Evolutionary conservation across 208 protist genomes (phyloP), one percentile per base, ranked within the genome.

Genomic region (Trypanosoma rangeli): DNA sequence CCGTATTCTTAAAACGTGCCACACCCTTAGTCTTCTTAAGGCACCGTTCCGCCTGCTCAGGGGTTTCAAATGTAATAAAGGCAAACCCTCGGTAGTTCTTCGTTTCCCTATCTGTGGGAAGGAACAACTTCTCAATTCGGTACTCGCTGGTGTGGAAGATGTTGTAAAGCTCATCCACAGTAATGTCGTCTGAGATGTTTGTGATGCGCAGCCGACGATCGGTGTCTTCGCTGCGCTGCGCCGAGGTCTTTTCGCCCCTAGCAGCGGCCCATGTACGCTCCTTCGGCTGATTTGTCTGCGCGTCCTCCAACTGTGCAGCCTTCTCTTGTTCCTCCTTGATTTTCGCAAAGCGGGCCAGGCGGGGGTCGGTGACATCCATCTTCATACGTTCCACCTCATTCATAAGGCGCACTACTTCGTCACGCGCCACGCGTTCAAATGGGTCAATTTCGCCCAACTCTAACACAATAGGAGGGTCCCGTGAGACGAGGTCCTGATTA

Each of bases 151-250:
- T 77, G 71, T 80, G 67, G 70, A 96, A 94, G 60, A 96, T 90
- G 68, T 77, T 79, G 16, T 76, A 68, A 39, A 96, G 73, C 70
- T 96, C 85, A 44, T 91, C 82, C 65, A 85, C 77, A 13, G 83
- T 84, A 73, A 96, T 84, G 67, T 90, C 80, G 70, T 96, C 91
- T 39, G 80, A 85, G 55, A 96, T 61, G 69, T 96, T 96, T 65
- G 84, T 82, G 48, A 96, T 76, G 37, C 91, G 91, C 18, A 94
- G 74, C 50, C 84, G 75, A 28, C 83, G 66, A 26, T 85, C 55
- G 56, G 68, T 64, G 66, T 82, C 84, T 65, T 80, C 69, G 24
- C 79, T 80, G 44, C 69, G 68, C 56, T 56, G 58, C 15, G 58
- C 64, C 57, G 78, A 86, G 28, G 60, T 71, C 50, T 68, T 69